Evolutionary conservation across 2,329 filamentous ascomycete genomes (phyloP), one percentile per base, ranked within the genome.

Genomic region (Xylaria sp.): DNA sequence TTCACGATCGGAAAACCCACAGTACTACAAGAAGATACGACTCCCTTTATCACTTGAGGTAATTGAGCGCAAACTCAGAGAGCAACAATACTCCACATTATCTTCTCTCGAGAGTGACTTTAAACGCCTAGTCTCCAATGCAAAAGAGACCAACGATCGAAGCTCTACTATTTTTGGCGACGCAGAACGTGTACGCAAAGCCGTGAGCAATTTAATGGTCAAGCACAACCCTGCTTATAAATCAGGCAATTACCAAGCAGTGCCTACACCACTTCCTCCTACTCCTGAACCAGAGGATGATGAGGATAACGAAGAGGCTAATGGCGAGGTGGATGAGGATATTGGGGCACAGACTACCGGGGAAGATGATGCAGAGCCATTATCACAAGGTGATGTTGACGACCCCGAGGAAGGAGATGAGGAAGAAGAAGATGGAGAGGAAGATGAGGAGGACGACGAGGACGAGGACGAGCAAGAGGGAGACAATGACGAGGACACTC

Each of bases 51-150:
- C 93, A 0, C 82, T 97, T 51, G 86, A 90, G 72, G 90, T 86
- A 1, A 90, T 96, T 67, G 92, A 96, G 81, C 83, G 84, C 51
- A 95, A 93, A 79, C 84, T 97, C 57, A 85, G 87, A 59, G 84
- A 87, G 56, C 83, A 87, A 73, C 86, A 89, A 70, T 96, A 97
- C 76, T 77, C 85, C 15, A 91, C 82, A 58, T 84, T 97, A 55
- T 89, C 92, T 5, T 85, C 90, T 56, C 82, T 97, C 13, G 94
- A 97, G 79, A 90, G 91, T 75, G 94, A 94, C 77, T 87, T 95
- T 76, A 96, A 96, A 82, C 90, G 93, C 69, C 92, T 97, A 85
- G 91, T 97, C 62, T 86, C 89, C 70, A 97, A 97, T 75, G 92
- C 92, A 39, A 97, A 97, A 78, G 89, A 93, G 61, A 96, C 89